Base-by-base conservation (phyloP, 495 filamentous ascomycete genomes). In the Cercophora sp. region DNA sequence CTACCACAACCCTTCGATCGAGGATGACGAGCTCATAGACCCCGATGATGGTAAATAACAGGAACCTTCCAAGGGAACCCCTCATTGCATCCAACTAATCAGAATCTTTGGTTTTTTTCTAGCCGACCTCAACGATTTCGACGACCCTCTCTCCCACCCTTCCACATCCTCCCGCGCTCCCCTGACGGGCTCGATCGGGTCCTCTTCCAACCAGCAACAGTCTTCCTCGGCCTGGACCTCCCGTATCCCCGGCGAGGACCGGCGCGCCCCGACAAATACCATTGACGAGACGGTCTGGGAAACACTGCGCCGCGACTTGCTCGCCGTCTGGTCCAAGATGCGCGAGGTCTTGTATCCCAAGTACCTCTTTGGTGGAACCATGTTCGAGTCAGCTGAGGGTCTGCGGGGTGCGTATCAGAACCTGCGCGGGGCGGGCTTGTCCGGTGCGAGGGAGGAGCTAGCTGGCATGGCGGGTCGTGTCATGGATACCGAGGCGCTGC, bases 261-360 rank as follows among this genome's bases (percentile, higher is more conserved):
- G 93, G n/a, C 84, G 87, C 47, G 91, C 94, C 34, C 82, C 89
- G 10, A 82, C 82, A 51, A 94, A 93, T 72, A 99, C 93, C 37
- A 94, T 99, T 68, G 94, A 97, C 70, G 93, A 99, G 70, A 87
- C 79, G 8, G 93, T 97, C 41, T 97, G 92, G 93, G 86, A 91
- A 24, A 99, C 93, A 10, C 73, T 99, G 51, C 86, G 86, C 35
- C 85, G 93, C 49, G 93, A 99, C 68, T 73, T 97, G 61, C 67
- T 91, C 15, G 93, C 91, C 34, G 89, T 97, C 22, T 97, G 93
- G 90, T 85, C 87, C 71, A 96, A 96, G 78, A 89, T 97, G 88
- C 84, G 86, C 69, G 92, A 94, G 71, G 93, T 98, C n/a, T 81
- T 98, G 42, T 98, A 88, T 70, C 93, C 93, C 3, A 92, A 93